Base-by-base conservation (phyloP, 306 rosid genomes). In the Fragaria ananassa region DNA sequence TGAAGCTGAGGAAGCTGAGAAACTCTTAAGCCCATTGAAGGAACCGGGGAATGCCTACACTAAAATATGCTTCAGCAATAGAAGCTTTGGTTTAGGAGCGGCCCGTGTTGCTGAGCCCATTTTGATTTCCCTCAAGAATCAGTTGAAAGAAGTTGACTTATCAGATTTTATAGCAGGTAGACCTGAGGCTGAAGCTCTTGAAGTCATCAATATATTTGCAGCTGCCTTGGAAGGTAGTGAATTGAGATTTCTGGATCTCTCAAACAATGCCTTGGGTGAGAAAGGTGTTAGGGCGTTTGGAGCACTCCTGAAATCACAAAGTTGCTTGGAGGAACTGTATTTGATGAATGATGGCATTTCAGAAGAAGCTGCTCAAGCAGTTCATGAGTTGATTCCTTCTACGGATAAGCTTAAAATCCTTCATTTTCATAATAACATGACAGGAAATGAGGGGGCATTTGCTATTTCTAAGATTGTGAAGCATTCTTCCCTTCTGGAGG, bases 61-160 rank as follows among this genome's bases (percentile, higher is more conserved):
- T 29, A 93, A 91, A 88, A 89, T 96, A 67, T 96, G 99, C 87
- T 91, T 96, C 80, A 93, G 97, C 89, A 96, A 92, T 79, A 86
- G 89, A 79, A 90, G 98, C 85, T 93, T 90, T 84, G 93, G 96
- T 53, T 50, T 85, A 34, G 86, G 74, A 67, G 97, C 97, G 46
- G 97, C 98, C 9, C 69, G 78, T 75, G 91, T 87, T 70, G 90
- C 92, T 8, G 87, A 78, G 67, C 92, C 92, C 27, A 89, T 93
- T 85, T 87, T 93, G 79, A 65, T 54, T 78, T 84, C 93, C 62
- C 71, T 93, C 44, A 91, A 86, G 87, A 82, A 84, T 78, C 96
- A 89, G 79, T 86, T 93, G 86, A 84, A 86, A 82, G 96, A 93
- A 68, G 96, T 89, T 42, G 98, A 93, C 58, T 72, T 91, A 19